phyloP scores from a whole-genome alignment of 1,284 basidiomycete genomes.

The Trichosporon sp. region DNA sequence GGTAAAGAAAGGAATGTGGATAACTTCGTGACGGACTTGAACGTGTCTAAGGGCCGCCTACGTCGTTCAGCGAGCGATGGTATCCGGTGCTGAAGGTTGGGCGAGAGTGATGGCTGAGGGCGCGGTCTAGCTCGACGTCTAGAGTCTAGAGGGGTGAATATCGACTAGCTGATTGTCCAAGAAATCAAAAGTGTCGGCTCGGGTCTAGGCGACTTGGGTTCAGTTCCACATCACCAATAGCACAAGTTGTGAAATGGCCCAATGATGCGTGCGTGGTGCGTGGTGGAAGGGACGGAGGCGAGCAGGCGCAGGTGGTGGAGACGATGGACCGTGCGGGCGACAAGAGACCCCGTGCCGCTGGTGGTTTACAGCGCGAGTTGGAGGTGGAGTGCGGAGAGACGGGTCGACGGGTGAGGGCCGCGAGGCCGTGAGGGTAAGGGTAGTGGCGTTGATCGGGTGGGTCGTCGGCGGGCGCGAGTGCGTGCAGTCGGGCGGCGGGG shows the following conservation, averaged over 20 bases:
- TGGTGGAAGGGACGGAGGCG: neutral
- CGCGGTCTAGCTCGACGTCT: neutral
- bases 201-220: neutral
- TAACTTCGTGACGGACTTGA: neutral
- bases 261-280: neutral
- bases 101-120: neutral
- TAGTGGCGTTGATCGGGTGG: neutral
- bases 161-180: neutral
- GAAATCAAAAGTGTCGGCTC: neutral
- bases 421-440: neutral
- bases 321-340: neutral
- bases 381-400: neutral
- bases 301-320: neutral
- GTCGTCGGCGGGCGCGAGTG: neutral
- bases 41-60: neutral
- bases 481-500: no score
- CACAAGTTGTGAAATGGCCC: neutral
- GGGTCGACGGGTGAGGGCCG: neutral
- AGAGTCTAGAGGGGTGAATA: neutral
- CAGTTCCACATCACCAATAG: neutral
- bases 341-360: neutral
- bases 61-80: neutral
- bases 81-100: neutral
- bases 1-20: neutral
- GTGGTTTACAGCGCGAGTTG: neutral